These are phyloP conservation scores for Dalbergia cochinchinensis DNA, from an alignment of 306 rosid genomes.

Conservation along the genomic window DNA sequence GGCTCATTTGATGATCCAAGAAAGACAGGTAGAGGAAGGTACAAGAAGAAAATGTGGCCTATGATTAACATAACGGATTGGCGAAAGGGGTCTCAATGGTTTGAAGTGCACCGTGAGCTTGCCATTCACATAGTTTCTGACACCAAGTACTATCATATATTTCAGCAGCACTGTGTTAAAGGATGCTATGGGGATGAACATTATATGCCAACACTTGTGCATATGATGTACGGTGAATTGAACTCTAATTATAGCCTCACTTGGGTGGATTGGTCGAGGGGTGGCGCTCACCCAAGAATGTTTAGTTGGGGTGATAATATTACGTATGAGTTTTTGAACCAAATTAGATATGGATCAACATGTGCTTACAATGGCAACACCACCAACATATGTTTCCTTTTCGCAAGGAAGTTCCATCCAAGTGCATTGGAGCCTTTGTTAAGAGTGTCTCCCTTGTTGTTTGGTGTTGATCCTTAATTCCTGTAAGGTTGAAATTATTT, in stretches of 20 bases:
- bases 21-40: conserved; percentile 58
- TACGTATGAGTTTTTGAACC: conserved; percentile 58
- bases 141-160: conserved; percentile 53
- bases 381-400: conserved; percentile 63
- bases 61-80: conserved; percentile 59
- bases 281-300: conserved; percentile 63
- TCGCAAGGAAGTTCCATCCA: conserved; percentile 70
- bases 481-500: background rate
- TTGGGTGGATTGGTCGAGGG: conserved; percentile 75
- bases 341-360: conserved; percentile 52
- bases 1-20: conserved; percentile 56
- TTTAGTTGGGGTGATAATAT: conserved; percentile 50
- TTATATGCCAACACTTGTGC: conserved; percentile 63
- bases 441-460: conserved; percentile 51
- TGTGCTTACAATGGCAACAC: conserved; percentile 55
- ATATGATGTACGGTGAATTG: conserved; percentile 37
- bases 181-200: conserved; percentile 73
- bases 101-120: conserved; percentile 62
- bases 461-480: conserved; percentile 53
- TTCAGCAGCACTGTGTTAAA: conserved; percentile 47
- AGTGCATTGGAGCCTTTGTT: conserved; percentile 63
- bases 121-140: conserved; percentile 62
- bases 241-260: conserved; percentile 59
- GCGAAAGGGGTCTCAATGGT: conserved; percentile 81
- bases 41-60: conserved; percentile 61